Evolutionary conservation across 225 moss, liverwort and hornwort genomes (phyloP), one percentile per base, ranked within the genome.

Genomic region (Marchantia paleacea): DNA sequence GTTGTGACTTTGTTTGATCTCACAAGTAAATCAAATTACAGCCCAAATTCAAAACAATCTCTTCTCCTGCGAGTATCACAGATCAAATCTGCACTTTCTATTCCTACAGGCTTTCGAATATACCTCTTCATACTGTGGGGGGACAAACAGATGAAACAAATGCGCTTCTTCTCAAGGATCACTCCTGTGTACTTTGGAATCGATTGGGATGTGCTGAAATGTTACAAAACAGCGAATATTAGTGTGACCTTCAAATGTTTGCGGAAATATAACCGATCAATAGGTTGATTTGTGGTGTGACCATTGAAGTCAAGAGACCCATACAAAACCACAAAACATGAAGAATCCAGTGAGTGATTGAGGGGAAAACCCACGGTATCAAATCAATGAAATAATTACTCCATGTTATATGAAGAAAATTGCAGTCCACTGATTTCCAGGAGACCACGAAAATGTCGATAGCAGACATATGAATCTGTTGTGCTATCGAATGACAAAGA

Each of bases 121-220:
- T 39, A 39, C 5, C 39, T 39, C 3, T 39, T 39, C 39, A 5
- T 39, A 39, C 39, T 39, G 5, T 2, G 39, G 39, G 39, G 39
- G 39, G 5, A 39, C 39, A 5, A 39, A 5, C 3, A 39, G 39
- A 39, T 39, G 39, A 39, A 39, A 5, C 39, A 39, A 39, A 39
- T 39, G 39, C 39, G 39, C 39, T 39, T 5, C 39, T 2, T 65
- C 51, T 73, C 73, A 73, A 53, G 73, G 73, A 24, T 73, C 73
- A 73, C 73, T 73, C 50, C 73, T 73, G 51, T 53, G 73, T 1
- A 73, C 73, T 73, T 73, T 73, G 73, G 28, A 50, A 13, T 73
- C 73, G 28, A 53, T 24, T 11, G 73, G n/a, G 8, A 51, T 52
- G 52, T 73, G 47, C 73, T 73, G 73, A 20, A 51, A 50, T 24